Conservation (phyloP, 1,284 basidiomycete species). For the Cryptococcus floricola region DNA sequence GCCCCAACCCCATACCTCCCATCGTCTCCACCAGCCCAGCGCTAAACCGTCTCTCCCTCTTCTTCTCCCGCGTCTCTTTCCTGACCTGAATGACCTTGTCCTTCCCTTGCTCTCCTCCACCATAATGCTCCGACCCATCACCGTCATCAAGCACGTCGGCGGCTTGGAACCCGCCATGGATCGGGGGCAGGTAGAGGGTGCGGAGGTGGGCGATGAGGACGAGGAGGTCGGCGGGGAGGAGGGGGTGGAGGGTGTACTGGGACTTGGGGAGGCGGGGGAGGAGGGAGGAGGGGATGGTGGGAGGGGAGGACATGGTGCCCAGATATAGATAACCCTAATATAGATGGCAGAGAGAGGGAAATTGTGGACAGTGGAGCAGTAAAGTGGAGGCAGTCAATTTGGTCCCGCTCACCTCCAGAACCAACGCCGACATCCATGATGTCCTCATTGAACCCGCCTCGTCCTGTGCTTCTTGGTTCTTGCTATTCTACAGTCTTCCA, state of each 20-base stretch:
- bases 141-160: constrained; percentile 20
- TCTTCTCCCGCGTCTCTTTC: constrained; percentile 9
- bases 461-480: too few relatives aligned
- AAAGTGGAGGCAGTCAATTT: neutral
- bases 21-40: constrained; percentile 26
- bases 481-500: too few relatives aligned
- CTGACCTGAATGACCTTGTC: constrained; percentile 1
- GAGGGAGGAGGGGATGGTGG: constrained; percentile 31
- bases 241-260: constrained; percentile 32
- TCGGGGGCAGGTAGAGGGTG: constrained; percentile 41
- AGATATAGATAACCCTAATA: neutral
- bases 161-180: constrained; percentile 41
- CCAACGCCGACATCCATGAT: too few relatives aligned
- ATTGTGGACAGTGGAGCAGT: neutral
- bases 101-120: neutral
- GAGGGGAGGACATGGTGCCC: constrained; percentile 1
- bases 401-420: neutral
- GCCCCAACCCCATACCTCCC: constrained; percentile 29
- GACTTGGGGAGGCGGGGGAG: constrained; percentile 38
- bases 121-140: neutral
- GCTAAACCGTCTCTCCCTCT: constrained; percentile 22
- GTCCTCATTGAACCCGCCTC: too few relatives aligned
- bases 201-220: constrained; percentile 33
- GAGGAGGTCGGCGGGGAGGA: constrained; percentile 26
- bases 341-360: too few relatives aligned